phyloP scores from a whole-genome alignment of 2,329 filamentous ascomycete species.

The Alternaria longipes region DNA sequence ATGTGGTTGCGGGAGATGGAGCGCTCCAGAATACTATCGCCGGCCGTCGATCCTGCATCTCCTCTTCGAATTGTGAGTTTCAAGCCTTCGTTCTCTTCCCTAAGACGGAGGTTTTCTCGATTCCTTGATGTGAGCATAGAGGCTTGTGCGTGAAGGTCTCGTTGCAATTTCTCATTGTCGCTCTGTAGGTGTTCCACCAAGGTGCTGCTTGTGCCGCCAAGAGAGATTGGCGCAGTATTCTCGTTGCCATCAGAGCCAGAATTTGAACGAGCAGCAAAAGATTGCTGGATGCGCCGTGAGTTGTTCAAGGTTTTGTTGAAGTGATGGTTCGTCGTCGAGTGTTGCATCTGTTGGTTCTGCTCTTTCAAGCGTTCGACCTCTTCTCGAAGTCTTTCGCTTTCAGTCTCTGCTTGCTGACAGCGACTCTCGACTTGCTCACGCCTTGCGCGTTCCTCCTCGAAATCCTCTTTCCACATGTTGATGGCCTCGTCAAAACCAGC shows the following conservation, averaged over 20 bases:
- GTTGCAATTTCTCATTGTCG: slow-evolving; percentile 90
- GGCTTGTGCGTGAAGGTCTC: slow-evolving; percentile 93
- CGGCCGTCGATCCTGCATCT: slow-evolving; percentile 68
- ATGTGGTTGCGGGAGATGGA: slow-evolving; percentile 85
- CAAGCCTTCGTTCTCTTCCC: slow-evolving; percentile 96
- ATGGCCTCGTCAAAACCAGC: slow-evolving; percentile 53
- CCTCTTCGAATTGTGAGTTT: slow-evolving; percentile 85
- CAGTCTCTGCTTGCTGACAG: slow-evolving; percentile 88
- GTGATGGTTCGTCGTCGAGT: slow-evolving; percentile 49
- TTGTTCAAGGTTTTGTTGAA: slow-evolving; percentile 50
- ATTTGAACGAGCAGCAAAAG: slow-evolving; percentile 50
- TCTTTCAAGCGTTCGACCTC: slow-evolving; percentile 77
- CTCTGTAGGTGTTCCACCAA: slow-evolving; percentile 88
- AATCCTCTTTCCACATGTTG: slow-evolving; percentile 93
- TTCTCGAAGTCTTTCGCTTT: slow-evolving; percentile 83
- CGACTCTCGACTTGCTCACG: slow-evolving; percentile 88
- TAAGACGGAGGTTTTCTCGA: slow-evolving; percentile 90
- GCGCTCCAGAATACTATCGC: slow-evolving; percentile 93
- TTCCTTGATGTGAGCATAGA: slow-evolving; percentile 98
- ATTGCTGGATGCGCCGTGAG: slow-evolving; percentile 51
- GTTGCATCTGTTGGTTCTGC: slow-evolving; percentile 48
- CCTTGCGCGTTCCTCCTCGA: slow-evolving; percentile 89
- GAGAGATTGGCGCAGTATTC: slow-evolving; percentile 34
- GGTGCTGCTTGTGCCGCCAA: slow-evolving; percentile 65
- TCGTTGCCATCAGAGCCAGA: slow-evolving; percentile 54